These are phyloP conservation scores for Acanthochlamys bracteata DNA, from an alignment of 106 monocot species.

Conservation along the genomic window DNA sequence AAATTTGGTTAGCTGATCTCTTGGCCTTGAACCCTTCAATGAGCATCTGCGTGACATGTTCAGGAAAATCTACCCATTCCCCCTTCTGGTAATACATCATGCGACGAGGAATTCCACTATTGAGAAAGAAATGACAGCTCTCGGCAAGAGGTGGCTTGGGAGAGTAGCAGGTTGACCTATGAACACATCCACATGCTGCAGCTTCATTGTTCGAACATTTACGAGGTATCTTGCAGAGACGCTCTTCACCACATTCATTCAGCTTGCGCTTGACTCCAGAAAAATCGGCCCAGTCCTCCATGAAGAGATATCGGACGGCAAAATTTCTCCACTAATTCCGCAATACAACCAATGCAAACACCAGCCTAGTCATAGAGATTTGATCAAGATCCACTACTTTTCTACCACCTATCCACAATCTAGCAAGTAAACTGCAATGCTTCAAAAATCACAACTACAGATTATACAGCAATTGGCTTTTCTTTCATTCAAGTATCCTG, in stretches of 20 bases:
- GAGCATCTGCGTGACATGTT: constrained; percentile 9
- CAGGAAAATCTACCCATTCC: constrained; percentile 35
- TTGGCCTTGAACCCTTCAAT: constrained; percentile 29
- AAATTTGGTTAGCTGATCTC: constrained; percentile 15
- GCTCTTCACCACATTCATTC: constrained; percentile 1
- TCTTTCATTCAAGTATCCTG: too few species aligned
- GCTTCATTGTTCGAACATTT: not conserved
- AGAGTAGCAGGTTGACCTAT: constrained; percentile 15
- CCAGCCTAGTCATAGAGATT: too few species aligned
- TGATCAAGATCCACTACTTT: too few species aligned
- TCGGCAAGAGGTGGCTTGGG: constrained; percentile 7
- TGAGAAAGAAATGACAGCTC: constrained; percentile 28
- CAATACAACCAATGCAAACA: too few species aligned
- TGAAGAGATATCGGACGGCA: not conserved
- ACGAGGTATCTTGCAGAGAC: constrained; percentile 15
- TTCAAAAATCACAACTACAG: too few species aligned
- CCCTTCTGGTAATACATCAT: constrained; percentile 31
- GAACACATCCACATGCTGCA: not conserved
- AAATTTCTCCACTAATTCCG: too few species aligned
- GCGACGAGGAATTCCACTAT: constrained; percentile 24
- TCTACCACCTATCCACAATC: too few species aligned
- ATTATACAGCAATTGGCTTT: too few species aligned
- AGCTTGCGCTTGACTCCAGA: constrained; percentile 31
- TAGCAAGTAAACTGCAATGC: too few species aligned
- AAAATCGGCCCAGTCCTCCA: not conserved